Base-by-base conservation (phyloP, 176 grass and related monocot genomes). In the Aegilops tauschii region DNA sequence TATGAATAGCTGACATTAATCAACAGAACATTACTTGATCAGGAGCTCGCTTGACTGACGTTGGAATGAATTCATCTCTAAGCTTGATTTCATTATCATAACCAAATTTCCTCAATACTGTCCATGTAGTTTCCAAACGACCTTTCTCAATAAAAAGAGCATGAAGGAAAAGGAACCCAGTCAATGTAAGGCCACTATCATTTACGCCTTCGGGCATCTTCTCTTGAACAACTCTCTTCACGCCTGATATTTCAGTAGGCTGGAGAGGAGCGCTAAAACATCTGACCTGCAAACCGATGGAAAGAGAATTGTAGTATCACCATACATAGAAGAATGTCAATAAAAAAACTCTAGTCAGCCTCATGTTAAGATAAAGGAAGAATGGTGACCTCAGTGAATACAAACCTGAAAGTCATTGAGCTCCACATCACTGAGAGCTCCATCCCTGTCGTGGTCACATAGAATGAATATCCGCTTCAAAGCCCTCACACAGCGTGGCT, bases 71-170 rank as follows among this genome's bases (percentile, higher is more conserved):
- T 34, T 99, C 97, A 80, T 96, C 97, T 85, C 90, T 93, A 65
- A 99, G 94, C 77, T 99, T 96, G 87, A 99, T 88, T 75, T 94
- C 90, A 90, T 99, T 94, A 73, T 99, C 94, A 63, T 99, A 99
- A 65, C 97, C 94, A 69, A 99, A 99, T 80, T 99, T 99, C 77
- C 97, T 96, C 70, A 99, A 79, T 28, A 96, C 97, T 7, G 97
- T 96, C 97, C 97, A 99, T 58, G 94, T 99, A 49, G 97, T 99
- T 88, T 99, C 97, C 29, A 99, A 80, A 21, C 97, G 90, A 21
- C 97, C 97, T 87, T 96, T 99, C 88, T 99, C 97, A 79, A 99
- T 99, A 78, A 99, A 99, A 54, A 99, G 89, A 37, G 90, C 97
- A 87, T 99, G 97, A 65, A 99, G 87, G 73, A 96, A 99, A 85